Percentiles rank a stretch among this genome's conserved stretches.
These are phyloP conservation scores for Cupressus sempervirens DNA, from an alignment of 75 land plant genomes.

Conservation along the genomic window DNA sequence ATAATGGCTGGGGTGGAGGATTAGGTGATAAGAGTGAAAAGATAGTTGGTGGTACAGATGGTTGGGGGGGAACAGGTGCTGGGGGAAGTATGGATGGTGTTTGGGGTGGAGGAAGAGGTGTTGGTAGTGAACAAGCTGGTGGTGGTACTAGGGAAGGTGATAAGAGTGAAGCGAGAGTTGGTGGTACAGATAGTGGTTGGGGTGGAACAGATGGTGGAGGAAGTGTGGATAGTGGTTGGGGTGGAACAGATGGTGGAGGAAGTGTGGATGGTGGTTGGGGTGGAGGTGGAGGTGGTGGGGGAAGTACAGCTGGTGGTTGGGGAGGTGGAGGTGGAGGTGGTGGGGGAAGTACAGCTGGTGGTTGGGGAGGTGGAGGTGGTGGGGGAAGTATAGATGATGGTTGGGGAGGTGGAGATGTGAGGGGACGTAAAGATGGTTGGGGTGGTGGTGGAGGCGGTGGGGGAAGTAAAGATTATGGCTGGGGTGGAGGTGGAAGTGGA, in stretches of 20 bases:
- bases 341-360: constrained; percentile 18
- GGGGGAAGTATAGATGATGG: constrained; percentile 17
- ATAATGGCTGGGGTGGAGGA: neutral
- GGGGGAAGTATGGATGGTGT: neutral
- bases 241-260: constrained; percentile 14
- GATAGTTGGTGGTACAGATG: neutral
- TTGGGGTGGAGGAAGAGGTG: too few species aligned
- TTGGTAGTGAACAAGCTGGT: neutral
- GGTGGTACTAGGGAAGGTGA: constrained; percentile 19
- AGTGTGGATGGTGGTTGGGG: constrained; percentile 8
- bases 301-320: constrained; percentile 19
- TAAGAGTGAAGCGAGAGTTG: constrained; percentile 9
- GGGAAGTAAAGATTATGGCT: neutral
- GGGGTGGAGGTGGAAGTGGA: constrained; percentile 7
- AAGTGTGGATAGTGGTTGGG: neutral
- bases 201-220: neutral
- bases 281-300: constrained; percentile 6
- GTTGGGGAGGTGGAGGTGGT: neutral
- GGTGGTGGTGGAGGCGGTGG: constrained; percentile 1
- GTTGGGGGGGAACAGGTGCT: neutral
- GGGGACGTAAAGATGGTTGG: too few species aligned
- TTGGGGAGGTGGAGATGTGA: neutral
- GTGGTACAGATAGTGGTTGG: neutral
- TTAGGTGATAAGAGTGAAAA: constrained; percentile 17
- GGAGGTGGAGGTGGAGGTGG: neutral